Conservation (phyloP, 1,284 basidiomycete species). For the Cryptococcus maquisensis region DNA sequence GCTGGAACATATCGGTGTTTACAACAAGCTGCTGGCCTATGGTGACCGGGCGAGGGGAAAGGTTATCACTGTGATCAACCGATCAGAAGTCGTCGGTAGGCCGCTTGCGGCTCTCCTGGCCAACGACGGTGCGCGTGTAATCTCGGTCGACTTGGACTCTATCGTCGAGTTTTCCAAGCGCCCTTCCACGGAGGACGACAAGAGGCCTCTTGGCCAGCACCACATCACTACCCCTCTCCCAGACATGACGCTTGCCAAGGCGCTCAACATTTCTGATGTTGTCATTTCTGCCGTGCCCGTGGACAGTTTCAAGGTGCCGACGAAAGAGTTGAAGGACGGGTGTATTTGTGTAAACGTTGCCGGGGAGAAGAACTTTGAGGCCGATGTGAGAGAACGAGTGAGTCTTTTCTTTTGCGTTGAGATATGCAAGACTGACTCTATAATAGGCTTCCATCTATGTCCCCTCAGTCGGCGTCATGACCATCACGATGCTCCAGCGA, state of each 20-base stretch:
- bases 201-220: slow-evolving; percentile 65
- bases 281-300: slow-evolving; percentile 87
- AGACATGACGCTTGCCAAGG: slow-evolving; percentile 64
- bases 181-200: slow-evolving; percentile 51
- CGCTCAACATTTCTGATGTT: slow-evolving; percentile 76
- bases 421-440: neutral
- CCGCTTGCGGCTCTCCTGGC: slow-evolving; percentile 88
- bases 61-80: slow-evolving; percentile 90
- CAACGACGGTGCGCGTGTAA: slow-evolving; percentile 92
- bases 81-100: slow-evolving; percentile 93
- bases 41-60: slow-evolving; percentile 92
- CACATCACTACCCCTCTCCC: slow-evolving; percentile 72
- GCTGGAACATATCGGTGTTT: slow-evolving; percentile 83
- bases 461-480: slow-evolving; percentile 93
- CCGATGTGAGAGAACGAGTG: slow-evolving; percentile 84
- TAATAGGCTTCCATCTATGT: slow-evolving; percentile 80
- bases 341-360: slow-evolving; percentile 91
- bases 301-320: slow-evolving; percentile 83
- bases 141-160: slow-evolving; percentile 88
- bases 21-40: slow-evolving; percentile 85
- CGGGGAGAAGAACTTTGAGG: slow-evolving; percentile 94
- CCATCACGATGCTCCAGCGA: slow-evolving; percentile 91
- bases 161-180: slow-evolving; percentile 79
- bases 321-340: slow-evolving; percentile 83
- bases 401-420: slow-evolving; percentile 25